Percentiles rank a stretch among this genome's conserved stretches.
phyloP scores from a whole-genome alignment of 371 early-diverging fungal genomes.

The Mortierella sp. region DNA sequence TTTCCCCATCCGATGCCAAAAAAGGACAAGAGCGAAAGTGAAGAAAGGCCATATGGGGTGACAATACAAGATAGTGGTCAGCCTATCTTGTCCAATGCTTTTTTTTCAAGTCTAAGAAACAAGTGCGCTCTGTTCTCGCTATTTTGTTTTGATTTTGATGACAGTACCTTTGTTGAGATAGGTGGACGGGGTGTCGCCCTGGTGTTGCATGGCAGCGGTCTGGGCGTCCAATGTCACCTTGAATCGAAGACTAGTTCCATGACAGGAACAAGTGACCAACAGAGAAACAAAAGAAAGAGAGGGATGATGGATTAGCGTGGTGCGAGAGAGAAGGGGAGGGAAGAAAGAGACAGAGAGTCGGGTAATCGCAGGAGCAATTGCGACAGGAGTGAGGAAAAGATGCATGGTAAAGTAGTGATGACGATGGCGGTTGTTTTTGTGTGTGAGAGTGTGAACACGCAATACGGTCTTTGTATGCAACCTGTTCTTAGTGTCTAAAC shows the following conservation, averaged over 20 bases:
- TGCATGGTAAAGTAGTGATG: neutral
- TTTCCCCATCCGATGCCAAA: neutral
- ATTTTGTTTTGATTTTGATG: neutral
- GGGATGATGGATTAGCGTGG: too few relatives aligned
- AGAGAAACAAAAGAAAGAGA: neutral
- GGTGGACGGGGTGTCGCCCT: conserved; percentile 65
- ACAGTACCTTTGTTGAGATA: conserved; percentile 68
- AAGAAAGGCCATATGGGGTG: too few relatives aligned
- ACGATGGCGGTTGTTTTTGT: neutral
- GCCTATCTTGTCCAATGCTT: neutral
- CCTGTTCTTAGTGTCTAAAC: neutral
- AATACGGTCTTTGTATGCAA: neutral
- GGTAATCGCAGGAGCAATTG: neutral
- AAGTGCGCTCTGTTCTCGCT: neutral
- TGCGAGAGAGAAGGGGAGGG: too few relatives aligned
- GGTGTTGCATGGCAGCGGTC: conserved; percentile 67
- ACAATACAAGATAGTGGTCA: neutral
- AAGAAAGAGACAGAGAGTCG: neutral
- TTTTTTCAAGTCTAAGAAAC: conserved; percentile 11
- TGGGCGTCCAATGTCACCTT: conserved; percentile 54
- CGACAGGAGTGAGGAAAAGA: neutral
- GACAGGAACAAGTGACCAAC: neutral
- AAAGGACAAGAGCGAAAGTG: neutral
- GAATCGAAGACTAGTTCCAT: conserved; percentile 34
- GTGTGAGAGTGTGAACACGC: neutral